Evolutionary conservation across 163 green algal species (phyloP), one percentile per base, ranked within the genome.

Genomic region (Volvox carteri): DNA sequence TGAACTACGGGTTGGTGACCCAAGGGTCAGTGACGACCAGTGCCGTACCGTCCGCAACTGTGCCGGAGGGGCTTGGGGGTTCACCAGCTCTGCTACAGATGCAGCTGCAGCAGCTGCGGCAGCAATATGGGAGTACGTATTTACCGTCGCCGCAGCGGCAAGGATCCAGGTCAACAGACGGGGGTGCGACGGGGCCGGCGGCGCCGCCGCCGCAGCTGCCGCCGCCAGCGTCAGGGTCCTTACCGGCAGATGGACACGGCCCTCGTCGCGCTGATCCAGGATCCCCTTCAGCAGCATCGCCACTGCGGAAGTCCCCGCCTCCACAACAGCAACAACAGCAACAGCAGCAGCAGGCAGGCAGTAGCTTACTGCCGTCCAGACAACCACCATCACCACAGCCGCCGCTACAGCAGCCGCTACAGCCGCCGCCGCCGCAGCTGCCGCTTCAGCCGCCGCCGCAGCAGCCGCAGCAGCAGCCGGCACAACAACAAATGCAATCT

Each of bases 51-150:
- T 35, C 70, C 14, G 44, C n/a, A 46, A 44, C 46, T 11, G 44
- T 50, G 21, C 46, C 48, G 33, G 75, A 70, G n/a, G 50, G 30
- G 8, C 75, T n/a, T 6, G 18, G 9, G 30, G 21, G 1, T 54
- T 74, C 52, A 23, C 54, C 58, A 28, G 21, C 46, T 25, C 41
- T 86, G 56, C 7, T 56, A 37, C 52, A 73, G 9, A 5, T 74
- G 48, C 67, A 88, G 48, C 83, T 88, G 67, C 83, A 88, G 68
- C 48, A 81, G 68, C 68, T 88, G 19, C 83, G 83, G 48, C 83
- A 88, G 48, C 48, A 83, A 67, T 88, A 88, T 37, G 68, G 37
- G 1, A 46, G 81, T 33, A 3, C 35, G 28, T 74, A 86, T 39
- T 56, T 56, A 56, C 56, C 56, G 56, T 75, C 58, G 78, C 78